These are phyloP conservation scores for Rugonectria rugulosa DNA, from an alignment of 2,329 filamentous ascomycete species.

Conservation along the genomic window DNA sequence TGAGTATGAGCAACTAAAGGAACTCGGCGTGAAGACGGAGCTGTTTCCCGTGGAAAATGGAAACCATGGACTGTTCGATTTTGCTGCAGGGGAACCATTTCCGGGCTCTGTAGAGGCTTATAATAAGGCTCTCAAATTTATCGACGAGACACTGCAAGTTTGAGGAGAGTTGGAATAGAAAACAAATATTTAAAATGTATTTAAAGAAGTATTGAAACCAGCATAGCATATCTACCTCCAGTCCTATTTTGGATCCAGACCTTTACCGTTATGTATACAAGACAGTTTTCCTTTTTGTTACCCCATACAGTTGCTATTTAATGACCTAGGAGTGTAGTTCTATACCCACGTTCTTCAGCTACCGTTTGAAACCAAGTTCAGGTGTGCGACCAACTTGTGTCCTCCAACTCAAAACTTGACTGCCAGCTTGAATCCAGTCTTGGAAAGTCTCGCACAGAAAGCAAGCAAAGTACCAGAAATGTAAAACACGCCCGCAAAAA, in stretches of 20 bases:
- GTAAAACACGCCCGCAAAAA: conserved; percentile 42
- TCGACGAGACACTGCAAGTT: not conserved
- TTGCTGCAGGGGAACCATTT: not conserved
- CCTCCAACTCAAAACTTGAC: conserved; percentile 13
- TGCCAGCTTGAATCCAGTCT: conserved; percentile 4
- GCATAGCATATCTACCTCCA: too few relatives aligned
- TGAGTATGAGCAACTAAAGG: conserved; percentile 12
- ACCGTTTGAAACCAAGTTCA: too few relatives aligned
- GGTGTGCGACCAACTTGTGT: too few relatives aligned
- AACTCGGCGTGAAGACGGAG: conserved; percentile 9
- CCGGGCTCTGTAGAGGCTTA: conserved; percentile 15
- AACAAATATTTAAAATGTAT: too few relatives aligned
- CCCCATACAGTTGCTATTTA: too few relatives aligned
- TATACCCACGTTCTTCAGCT: too few relatives aligned
- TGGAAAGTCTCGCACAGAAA: conserved; percentile 10
- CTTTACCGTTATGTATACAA: too few relatives aligned
- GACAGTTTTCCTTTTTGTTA: too few relatives aligned
- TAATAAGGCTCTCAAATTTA: conserved; percentile 7
- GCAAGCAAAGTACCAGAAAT: conserved; percentile 21
- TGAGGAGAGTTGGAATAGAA: not conserved
- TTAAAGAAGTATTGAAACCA: too few relatives aligned
- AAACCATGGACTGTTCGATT: conserved; percentile 4
- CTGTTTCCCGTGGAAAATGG: conserved; percentile 6
- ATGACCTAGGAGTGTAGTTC: too few relatives aligned
- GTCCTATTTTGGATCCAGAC: too few relatives aligned